These are phyloP conservation scores for Curvularia spicifera DNA, from an alignment of 2,329 filamentous ascomycete genomes.

Conservation along the genomic window DNA sequence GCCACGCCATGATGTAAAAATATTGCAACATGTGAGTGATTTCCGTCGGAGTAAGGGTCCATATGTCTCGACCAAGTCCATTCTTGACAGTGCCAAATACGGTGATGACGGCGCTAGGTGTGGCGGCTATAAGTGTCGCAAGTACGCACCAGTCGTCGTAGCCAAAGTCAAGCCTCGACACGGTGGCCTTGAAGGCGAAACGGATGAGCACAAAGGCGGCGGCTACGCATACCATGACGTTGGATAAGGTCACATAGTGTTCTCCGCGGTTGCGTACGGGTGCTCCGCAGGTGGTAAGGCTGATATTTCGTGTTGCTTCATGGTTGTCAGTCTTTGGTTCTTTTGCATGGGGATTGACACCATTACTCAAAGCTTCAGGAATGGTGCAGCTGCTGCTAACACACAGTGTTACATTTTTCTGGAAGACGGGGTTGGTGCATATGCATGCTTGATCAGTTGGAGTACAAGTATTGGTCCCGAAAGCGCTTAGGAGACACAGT, in stretches of 20 bases:
- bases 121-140: slow-evolving; percentile 27
- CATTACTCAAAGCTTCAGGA: slow-evolving; percentile 30
- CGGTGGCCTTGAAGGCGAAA: slow-evolving; percentile 47
- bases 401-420: slow-evolving; percentile 29
- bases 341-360: neutral
- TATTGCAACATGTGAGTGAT: slow-evolving; percentile 54
- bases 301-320: slow-evolving; percentile 52
- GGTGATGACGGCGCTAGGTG: slow-evolving; percentile 38
- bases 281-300: slow-evolving; percentile 48
- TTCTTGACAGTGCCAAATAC: slow-evolving; percentile 32
- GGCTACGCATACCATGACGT: slow-evolving; percentile 46
- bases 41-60: slow-evolving; percentile 53
- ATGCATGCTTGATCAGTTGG: slow-evolving; percentile 31
- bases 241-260: slow-evolving; percentile 43
- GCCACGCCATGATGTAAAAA: slow-evolving; percentile 46
- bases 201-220: slow-evolving; percentile 46
- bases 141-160: slow-evolving; percentile 50
- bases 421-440: slow-evolving; percentile 31
- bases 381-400: slow-evolving; percentile 30
- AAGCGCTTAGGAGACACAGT: slow-evolving; percentile 20
- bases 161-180: slow-evolving; percentile 45
- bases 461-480: slow-evolving; percentile 26
- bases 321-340: neutral
- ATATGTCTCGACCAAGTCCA: slow-evolving; percentile 61
- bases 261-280: slow-evolving; percentile 49